These are phyloP conservation scores for Conticribra guillardii DNA, from an alignment of 108 stramenopile genomes.

Conservation along the genomic window DNA sequence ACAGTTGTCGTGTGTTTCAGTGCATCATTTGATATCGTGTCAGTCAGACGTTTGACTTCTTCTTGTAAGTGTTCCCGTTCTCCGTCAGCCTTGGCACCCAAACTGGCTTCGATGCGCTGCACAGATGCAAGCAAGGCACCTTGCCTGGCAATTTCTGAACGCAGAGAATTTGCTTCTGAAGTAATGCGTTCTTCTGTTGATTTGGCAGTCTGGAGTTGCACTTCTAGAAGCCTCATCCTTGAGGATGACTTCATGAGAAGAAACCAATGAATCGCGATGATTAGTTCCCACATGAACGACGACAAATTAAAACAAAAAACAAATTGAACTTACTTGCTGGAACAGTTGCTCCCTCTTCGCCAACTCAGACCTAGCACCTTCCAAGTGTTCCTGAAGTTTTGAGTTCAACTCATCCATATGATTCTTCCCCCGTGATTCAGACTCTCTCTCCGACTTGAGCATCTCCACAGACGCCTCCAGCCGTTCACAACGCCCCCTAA, in stretches of 20 bases:
- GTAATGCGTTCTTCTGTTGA: conserved; percentile 60
- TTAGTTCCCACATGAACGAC: background rate
- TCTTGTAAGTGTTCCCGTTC: conserved; percentile 58
- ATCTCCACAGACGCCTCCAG: conserved; percentile 63
- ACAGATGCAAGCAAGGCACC: conserved; percentile 73
- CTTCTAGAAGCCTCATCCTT: conserved; percentile 62
- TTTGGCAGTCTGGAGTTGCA: conserved; percentile 71
- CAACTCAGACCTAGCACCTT: conserved; percentile 55
- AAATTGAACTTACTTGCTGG: conserved; percentile 37
- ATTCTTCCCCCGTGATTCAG: conserved; percentile 50
- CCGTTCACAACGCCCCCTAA: conserved; percentile 58
- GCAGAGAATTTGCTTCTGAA: conserved; percentile 62
- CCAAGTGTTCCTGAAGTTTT: conserved; percentile 58
- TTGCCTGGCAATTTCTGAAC: conserved; percentile 71
- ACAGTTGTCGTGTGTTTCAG: conserved; percentile 47
- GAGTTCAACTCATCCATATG: conserved; percentile 60
- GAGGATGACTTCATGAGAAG: conserved; percentile 38
- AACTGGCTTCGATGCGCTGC: conserved; percentile 80
- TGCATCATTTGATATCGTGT: conserved; percentile 38
- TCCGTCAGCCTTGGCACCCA: conserved; percentile 63
- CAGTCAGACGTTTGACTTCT: conserved; percentile 51
- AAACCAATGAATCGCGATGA: too few relatives aligned
- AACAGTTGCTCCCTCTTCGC: conserved; percentile 57
- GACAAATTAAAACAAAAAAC: background rate
- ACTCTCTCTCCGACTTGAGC: conserved; percentile 53